phyloP scores from a whole-genome alignment of 495 filamentous ascomycete species.

The Penicillium dipodomyicola region DNA sequence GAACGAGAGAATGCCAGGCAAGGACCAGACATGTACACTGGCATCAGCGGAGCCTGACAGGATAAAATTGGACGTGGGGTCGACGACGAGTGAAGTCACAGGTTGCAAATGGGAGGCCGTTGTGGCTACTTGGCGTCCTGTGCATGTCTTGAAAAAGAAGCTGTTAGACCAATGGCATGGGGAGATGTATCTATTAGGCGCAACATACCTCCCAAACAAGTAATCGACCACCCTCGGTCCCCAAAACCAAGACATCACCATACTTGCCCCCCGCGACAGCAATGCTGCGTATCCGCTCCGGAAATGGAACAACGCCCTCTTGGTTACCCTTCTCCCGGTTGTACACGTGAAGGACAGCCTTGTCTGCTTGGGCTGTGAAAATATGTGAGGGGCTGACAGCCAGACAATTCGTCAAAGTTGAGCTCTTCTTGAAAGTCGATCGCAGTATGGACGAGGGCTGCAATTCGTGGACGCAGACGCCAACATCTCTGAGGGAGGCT shows the following conservation, averaged over 20 bases:
- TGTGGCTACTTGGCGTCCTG: constrained; percentile 85
- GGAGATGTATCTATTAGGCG: constrained; percentile 1
- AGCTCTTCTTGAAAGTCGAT: constrained; percentile 88
- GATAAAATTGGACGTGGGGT: constrained; percentile 71
- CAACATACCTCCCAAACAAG: constrained; percentile 86
- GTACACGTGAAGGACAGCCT: constrained; percentile 90
- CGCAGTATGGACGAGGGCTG: constrained; percentile 69
- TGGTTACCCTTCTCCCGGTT: constrained; percentile 77
- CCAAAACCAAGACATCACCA: constrained; percentile 71
- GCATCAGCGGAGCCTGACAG: constrained; percentile 87
- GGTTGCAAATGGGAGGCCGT: constrained; percentile 82
- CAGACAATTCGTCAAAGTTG: constrained; percentile 70
- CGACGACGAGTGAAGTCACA: constrained; percentile 70
- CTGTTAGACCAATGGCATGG: not conserved
- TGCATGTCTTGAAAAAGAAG: constrained; percentile 59
- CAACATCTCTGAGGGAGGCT: constrained; percentile 69
- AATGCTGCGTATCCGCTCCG: constrained; percentile 76
- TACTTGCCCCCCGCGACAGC: constrained; percentile 56
- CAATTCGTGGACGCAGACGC: constrained; percentile 79
- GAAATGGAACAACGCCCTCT: constrained; percentile 81
- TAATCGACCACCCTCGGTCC: constrained; percentile 81
- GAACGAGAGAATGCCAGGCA: constrained; percentile 70
- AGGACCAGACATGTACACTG: constrained; percentile 85
- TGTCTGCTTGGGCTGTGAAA: constrained; percentile 86
- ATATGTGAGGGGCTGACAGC: constrained; percentile 81